Evolutionary conservation across 148 eudicot species (phyloP), one percentile per base, ranked within the genome.

Genomic region (Cornus controversa): DNA sequence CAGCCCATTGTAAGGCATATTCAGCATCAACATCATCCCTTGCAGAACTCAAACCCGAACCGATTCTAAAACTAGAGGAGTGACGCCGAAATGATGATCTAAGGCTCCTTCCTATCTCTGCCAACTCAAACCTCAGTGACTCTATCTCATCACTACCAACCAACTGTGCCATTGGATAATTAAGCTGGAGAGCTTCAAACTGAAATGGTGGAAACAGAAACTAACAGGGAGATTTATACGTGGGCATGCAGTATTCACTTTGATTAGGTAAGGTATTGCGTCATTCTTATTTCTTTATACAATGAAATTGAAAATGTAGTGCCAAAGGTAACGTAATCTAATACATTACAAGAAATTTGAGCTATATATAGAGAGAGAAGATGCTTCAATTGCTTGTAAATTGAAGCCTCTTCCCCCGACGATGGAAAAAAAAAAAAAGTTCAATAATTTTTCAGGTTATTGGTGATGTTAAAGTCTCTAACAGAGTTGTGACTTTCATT

Each of bases 1-100:
- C 85, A 68, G 85, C 89, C 98, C 97, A 92, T 64, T 86, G 77
- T 26, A 82, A 75, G 37, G 76, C 27, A 70, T n/a, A 22, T 31
- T 90, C 93, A 47, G 85, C 85, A 74, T 90, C 89, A n/a, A 63
- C 72, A 62, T 82, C 78, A 60, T 81, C 83, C 40, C 68, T 78
- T 28, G 77, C 72, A 79, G 87, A 80, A 73, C 71, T 81, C 24
- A 76, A 69, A 75, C 71, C 75, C 25, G 83, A 81, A 82, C 60
- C 81, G 75, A 78, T 74, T 73, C 81, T 78, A 45, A 80, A 80
- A 86, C 92, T 86, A 68, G 88, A 79, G 24, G 79, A 74, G 2
- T 42, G 80, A 58, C 68, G 69, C 67, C 73, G 82, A 45, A 83
- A 82, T 23, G 90, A 85, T 60, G 89, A 69, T 63, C 80, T 85